Conservation (phyloP, 768 basidiomycete genomes). For the Auriscalpium vulgare region DNA sequence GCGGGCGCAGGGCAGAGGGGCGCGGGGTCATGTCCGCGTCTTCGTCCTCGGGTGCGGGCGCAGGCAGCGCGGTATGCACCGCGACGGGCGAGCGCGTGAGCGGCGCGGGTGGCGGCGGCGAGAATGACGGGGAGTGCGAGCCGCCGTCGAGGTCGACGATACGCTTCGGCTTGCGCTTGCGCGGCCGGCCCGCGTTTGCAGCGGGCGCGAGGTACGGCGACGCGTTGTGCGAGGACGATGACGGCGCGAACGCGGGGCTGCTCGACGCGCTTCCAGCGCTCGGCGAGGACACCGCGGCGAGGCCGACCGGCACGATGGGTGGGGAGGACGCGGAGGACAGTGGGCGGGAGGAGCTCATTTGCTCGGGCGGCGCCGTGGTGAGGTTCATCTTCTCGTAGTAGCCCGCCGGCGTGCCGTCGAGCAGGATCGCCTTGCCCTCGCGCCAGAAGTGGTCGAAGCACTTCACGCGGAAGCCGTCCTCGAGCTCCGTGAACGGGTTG, state of each 20-base stretch:
- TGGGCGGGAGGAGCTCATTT: conserved; percentile 43
- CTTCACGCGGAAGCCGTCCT: conserved; percentile 61
- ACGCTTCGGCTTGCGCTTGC: conserved; percentile 55
- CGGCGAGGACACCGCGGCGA: conserved; percentile 7
- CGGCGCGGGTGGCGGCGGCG: too few species aligned
- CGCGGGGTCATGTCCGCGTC: not conserved
- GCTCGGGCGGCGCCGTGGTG: conserved; percentile 38
- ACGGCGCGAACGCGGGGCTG: conserved; percentile 25
- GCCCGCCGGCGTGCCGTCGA: conserved; percentile 68
- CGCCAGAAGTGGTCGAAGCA: conserved; percentile 82
- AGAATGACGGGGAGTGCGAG: too few species aligned
- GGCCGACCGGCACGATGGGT: conserved; percentile 51
- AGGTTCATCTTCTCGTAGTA: conserved; percentile 66
- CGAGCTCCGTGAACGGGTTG: conserved; percentile 71
- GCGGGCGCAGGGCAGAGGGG: not conserved
- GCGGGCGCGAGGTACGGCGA: conserved; percentile 38
- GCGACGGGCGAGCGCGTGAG: too few species aligned
- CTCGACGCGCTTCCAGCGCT: conserved; percentile 7
- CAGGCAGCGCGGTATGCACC: not conserved
- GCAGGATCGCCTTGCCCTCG: conserved; percentile 68
- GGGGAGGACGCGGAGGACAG: conserved; percentile 47
- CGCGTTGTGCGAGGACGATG: conserved; percentile 32
- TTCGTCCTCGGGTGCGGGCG: conserved; percentile 4
- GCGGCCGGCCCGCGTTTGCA: conserved; percentile 33
- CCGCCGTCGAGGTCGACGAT: conserved; percentile 70